Percentiles rank a stretch among this genome's conserved stretches.
Conservation (phyloP, 257 asterid genomes). For the Linderniella brevidens region DNA sequence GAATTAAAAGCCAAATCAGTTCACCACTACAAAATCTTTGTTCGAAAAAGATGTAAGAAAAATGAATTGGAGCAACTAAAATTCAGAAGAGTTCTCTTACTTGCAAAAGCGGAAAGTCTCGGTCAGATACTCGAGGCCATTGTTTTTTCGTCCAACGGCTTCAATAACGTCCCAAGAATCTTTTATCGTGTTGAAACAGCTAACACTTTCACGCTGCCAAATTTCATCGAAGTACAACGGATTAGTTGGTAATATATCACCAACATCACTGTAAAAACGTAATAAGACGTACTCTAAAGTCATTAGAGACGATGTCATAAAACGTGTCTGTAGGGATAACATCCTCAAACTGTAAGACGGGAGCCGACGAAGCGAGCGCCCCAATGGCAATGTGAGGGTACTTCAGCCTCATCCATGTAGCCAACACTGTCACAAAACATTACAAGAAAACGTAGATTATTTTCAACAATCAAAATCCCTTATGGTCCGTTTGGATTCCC, state of each 20-base stretch:
- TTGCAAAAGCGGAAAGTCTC: conserved; percentile 50
- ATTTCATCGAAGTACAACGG: conserved; percentile 8
- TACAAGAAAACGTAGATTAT: not conserved
- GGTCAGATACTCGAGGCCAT: conserved; percentile 55
- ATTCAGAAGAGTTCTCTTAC: conserved; percentile 19
- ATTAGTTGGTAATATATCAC: conserved; percentile 6
- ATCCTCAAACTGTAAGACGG: conserved; percentile 84
- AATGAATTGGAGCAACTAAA: not conserved
- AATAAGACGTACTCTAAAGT: conserved; percentile 42
- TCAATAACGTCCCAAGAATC: conserved; percentile 68
- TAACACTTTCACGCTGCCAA: conserved; percentile 56
- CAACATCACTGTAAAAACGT: conserved; percentile 2
- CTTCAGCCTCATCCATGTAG: conserved; percentile 95
- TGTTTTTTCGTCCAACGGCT: conserved; percentile 27
- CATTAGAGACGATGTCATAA: conserved; percentile 73
- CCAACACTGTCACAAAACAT: conserved; percentile 77
- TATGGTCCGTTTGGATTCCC: too few relatives aligned
- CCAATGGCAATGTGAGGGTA: conserved; percentile 93
- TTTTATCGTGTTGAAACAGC: conserved; percentile 68
- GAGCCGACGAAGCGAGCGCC: conserved; percentile 91
- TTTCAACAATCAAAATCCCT: too few relatives aligned
- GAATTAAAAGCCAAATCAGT: too few relatives aligned
- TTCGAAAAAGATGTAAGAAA: too few relatives aligned
- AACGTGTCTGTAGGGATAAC: conserved; percentile 63
- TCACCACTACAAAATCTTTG: too few relatives aligned